Evolutionary conservation across 2,329 filamentous ascomycete genomes (phyloP).

Genomic region (Colletotrichum kahawae): DNA sequence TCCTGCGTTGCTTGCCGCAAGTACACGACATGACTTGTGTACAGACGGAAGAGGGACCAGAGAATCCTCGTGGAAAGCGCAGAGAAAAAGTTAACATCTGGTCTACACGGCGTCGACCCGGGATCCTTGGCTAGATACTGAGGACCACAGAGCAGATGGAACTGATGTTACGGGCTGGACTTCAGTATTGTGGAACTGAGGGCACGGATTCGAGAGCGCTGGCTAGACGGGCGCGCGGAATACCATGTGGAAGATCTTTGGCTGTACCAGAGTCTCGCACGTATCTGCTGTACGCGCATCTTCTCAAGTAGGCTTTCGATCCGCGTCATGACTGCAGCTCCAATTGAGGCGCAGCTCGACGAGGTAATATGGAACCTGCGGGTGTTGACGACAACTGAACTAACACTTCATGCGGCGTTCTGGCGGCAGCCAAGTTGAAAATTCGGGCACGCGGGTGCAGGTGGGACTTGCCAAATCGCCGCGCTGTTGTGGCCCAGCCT

Average conservation of each 20-base stretch:
- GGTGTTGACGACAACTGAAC: not conserved
- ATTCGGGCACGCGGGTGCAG: conserved; percentile 10
- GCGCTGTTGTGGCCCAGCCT: conserved; percentile 10
- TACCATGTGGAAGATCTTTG: not conserved
- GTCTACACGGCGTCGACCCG: not conserved
- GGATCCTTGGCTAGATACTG: not conserved
- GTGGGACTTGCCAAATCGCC: conserved; percentile 1
- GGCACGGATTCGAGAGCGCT: not conserved
- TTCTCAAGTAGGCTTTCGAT: not conserved
- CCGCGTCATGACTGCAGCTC: conserved; percentile 13
- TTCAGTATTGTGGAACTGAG: not conserved
- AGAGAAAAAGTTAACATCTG: not conserved
- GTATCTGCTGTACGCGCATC: not conserved
- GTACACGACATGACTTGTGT: not conserved
- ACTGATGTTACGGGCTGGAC: not conserved
- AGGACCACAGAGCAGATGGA: not conserved
- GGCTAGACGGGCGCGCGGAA: not conserved
- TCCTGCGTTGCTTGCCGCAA: not conserved
- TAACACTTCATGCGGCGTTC: not conserved
- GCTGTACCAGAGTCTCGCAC: not conserved
- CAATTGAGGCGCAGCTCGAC: conserved; percentile 13
- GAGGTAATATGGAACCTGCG: conserved; percentile 12
- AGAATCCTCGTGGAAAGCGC: not conserved
- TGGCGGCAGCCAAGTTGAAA: conserved; percentile 4
- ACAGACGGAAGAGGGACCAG: not conserved